Evolutionary conservation across 2,329 filamentous ascomycete species (phyloP).

Genomic region (Arachnopeziza araneosa): DNA sequence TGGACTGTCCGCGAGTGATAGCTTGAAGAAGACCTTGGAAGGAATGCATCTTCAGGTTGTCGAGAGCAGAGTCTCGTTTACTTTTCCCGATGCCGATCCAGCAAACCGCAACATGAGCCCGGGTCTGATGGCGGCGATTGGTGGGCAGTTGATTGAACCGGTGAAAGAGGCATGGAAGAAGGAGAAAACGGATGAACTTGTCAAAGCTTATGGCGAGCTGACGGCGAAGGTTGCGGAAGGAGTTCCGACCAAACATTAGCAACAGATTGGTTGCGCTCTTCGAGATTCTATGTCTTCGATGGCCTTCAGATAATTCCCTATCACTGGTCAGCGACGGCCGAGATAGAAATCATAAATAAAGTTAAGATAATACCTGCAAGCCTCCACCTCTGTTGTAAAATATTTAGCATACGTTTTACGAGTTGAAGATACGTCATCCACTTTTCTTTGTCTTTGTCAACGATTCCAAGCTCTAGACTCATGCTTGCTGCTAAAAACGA

Average conservation of each 20-base stretch:
- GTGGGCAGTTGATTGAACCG: slow-evolving; percentile 10
- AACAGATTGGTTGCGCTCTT: background rate
- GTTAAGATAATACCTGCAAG: background rate
- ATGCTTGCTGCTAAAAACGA: background rate
- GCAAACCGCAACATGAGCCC: slow-evolving; percentile 7
- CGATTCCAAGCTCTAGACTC: background rate
- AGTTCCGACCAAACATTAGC: background rate
- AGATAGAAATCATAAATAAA: background rate
- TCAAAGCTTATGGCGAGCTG: slow-evolving; percentile 16
- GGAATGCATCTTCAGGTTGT: slow-evolving; percentile 30
- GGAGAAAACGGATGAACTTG: slow-evolving; percentile 9
- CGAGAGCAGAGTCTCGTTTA: slow-evolving; percentile 30
- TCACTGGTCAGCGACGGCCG: background rate
- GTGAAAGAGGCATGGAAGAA: background rate
- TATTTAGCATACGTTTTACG: background rate
- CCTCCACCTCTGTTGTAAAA: background rate
- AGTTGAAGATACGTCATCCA: background rate
- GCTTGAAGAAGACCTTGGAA: slow-evolving; percentile 25
- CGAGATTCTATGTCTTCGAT: background rate
- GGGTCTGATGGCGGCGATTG: slow-evolving; percentile 5
- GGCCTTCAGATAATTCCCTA: background rate
- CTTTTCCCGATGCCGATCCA: slow-evolving; percentile 20
- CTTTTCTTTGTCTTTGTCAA: background rate
- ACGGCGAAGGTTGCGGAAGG: background rate
- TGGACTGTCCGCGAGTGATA: slow-evolving; percentile 31